Evolutionary conservation across 2,329 filamentous ascomycete genomes (phyloP).

Genomic region (Pseudopyrenochaeta lycopersici): DNA sequence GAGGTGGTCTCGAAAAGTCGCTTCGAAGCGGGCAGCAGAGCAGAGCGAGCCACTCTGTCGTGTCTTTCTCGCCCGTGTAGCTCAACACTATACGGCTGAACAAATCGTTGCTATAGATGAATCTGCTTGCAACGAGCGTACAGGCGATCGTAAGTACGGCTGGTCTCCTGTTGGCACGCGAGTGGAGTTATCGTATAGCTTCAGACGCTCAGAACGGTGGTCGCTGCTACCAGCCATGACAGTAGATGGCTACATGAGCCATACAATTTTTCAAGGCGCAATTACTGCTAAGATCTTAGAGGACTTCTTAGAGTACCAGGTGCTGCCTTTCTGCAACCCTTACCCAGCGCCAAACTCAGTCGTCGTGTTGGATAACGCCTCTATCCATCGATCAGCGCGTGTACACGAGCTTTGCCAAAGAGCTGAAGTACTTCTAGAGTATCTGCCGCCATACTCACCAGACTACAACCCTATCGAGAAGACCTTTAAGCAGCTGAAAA

Average conservation of each 20-base stretch:
- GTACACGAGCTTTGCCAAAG: not conserved
- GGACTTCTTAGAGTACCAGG: not conserved
- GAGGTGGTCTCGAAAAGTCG: not conserved
- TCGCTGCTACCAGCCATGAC: conserved; percentile 8
- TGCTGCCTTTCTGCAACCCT: not conserved
- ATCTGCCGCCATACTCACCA: conserved; percentile 7
- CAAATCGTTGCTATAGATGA: conserved; percentile 9
- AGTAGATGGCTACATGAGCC: conserved; percentile 3
- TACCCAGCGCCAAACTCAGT: not conserved
- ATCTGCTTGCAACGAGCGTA: not conserved
- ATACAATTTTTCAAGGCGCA: conserved; percentile 1
- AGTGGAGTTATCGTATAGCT: no score
- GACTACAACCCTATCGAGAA: conserved; percentile 9
- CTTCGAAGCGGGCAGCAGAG: conserved; percentile 3
- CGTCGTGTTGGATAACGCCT: conserved; percentile 4
- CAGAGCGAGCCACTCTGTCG: no score
- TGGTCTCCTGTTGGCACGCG: no score
- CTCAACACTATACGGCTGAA: conserved; percentile 3
- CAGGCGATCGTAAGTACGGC: no score
- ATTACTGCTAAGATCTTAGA: conserved; percentile 3
- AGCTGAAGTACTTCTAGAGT: conserved; percentile 2
- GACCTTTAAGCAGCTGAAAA: conserved; percentile 3
- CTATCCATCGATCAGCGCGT: not conserved
- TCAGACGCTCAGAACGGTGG: not conserved
- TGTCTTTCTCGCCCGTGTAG: no score